phyloP scores from a whole-genome alignment of 2,329 filamentous ascomycete genomes.

The Ilyonectria robusta region DNA sequence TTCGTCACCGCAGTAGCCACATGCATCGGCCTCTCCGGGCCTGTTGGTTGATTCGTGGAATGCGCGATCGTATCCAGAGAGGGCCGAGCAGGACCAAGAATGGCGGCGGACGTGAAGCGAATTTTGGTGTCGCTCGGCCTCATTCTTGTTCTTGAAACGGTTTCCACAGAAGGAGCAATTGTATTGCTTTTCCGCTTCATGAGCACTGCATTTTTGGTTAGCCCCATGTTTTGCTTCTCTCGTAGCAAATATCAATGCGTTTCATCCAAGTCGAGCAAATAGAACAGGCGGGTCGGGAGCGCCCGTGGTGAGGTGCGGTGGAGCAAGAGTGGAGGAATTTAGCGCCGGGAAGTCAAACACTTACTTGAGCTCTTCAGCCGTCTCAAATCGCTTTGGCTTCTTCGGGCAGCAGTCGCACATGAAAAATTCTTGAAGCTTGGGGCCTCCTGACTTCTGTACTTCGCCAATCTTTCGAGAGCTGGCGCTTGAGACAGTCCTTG shows the following conservation, averaged over 20 bases:
- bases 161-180: conserved; percentile 93
- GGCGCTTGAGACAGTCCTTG: conserved; percentile 62
- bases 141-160: conserved; percentile 99
- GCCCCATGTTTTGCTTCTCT: conserved; percentile 25
- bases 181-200: conserved; percentile 97
- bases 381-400: conserved; percentile 96
- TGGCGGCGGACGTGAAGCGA: conserved; percentile 92
- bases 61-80: conserved; percentile 82
- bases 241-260: not conserved
- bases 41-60: conserved; percentile 85
- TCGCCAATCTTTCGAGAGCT: conserved; percentile 68
- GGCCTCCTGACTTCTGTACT: conserved; percentile 60
- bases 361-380: conserved; percentile 86
- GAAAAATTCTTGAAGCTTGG: conserved; percentile 68
- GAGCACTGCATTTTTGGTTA: conserved; percentile 70
- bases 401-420: conserved; percentile 97
- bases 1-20: conserved; percentile 96
- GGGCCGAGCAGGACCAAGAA: conserved; percentile 96
- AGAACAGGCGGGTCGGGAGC: not conserved
- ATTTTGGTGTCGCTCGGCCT: conserved; percentile 96
- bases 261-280: not conserved
- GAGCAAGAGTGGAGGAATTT: conserved; percentile 7
- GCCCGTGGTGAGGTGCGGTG: not conserved
- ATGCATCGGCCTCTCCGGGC: conserved; percentile 81
- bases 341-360: conserved; percentile 48